Evolutionary conservation across 2,329 filamentous ascomycete species (phyloP), one percentile per base, ranked within the genome.

Genomic region (Verticillium nonalfalfae): DNA sequence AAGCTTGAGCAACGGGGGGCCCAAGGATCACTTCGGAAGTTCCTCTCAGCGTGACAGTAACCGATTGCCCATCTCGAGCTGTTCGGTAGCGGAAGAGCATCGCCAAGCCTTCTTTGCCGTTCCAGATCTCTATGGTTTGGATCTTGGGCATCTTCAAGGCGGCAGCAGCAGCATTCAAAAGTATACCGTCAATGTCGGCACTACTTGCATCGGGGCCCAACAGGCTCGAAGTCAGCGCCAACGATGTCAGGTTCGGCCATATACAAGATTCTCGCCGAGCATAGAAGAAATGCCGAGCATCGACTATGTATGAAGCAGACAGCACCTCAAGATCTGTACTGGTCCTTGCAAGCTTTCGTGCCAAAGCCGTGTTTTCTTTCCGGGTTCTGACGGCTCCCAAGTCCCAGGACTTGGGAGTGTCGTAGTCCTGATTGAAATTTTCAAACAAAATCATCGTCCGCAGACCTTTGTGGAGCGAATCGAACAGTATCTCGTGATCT

Each of bases 61-160:
- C 66, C 13, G 63, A 9, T 57, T 65, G 64, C 59, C 62, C 58
- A 59, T 65, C 57, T 59, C 59, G 60, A 62, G 57, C 60, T 50
- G 45, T 63, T 60, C 70, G 59, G 61, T 67, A 70, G 15, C 62
- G 64, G 60, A 70, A 71, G 15, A 68, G 61, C 61, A 69, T 64
- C 58, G 68, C 69, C 21, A 69, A 7, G 18, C 60, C 66, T 39
- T 54, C n/a, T 62, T 64, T 67, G 7, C 70, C 70, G 60, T 72
- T 73, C 73, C 73, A 75, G 21, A 73, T 60, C 56, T 73, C 70
- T 68, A 75, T 68, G 14, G 61, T 71, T 34, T 68, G 59, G 58
- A 73, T 67, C 45, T 58, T 70, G 14, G 70, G 67, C 68, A 75
- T 75, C 60, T 66, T 65, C 18, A 60, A 56, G 31, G 67, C 66